Conservation (phyloP, 2,329 filamentous ascomycete species). For the Penicillium sp. region DNA sequence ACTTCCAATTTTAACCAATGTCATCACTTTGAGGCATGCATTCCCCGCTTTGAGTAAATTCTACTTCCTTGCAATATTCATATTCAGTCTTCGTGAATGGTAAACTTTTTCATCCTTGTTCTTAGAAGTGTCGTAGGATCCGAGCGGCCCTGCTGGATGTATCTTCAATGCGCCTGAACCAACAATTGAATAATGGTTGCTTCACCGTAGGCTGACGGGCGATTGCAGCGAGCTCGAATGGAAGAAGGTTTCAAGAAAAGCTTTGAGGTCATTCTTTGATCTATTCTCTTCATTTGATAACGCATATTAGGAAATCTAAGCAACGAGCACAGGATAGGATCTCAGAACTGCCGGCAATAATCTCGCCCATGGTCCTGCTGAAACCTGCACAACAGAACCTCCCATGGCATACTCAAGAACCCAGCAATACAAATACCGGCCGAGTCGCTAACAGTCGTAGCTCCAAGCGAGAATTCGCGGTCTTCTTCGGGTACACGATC, state of each 20-base stretch:
- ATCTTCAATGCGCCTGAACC: neutral
- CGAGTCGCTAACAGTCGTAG: slow-evolving; percentile 88
- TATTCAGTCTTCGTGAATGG: too few species aligned
- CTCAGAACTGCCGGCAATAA: slow-evolving; percentile 59
- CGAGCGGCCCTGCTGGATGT: too few species aligned
- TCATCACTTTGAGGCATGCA: too few species aligned
- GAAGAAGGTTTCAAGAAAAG: neutral
- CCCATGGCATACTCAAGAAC: slow-evolving; percentile 77
- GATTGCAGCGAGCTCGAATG: neutral
- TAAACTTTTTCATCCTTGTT: neutral
- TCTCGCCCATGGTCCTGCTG: slow-evolving; percentile 78
- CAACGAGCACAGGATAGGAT: neutral
- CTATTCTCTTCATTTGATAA: neutral
- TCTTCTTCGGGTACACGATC: slow-evolving; percentile 74
- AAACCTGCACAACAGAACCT: slow-evolving; percentile 77
- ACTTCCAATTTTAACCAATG: too few species aligned
- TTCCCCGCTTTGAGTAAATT: too few species aligned
- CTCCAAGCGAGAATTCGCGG: slow-evolving; percentile 85
- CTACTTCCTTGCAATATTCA: too few species aligned
- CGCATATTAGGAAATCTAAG: neutral
- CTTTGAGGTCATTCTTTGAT: neutral
- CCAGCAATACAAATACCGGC: slow-evolving; percentile 86
- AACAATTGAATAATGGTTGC: neutral
- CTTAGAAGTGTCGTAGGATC: neutral
- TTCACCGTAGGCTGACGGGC: neutral